phyloP scores from a whole-genome alignment of 768 basidiomycete species.

The Tylopilus sp. region DNA sequence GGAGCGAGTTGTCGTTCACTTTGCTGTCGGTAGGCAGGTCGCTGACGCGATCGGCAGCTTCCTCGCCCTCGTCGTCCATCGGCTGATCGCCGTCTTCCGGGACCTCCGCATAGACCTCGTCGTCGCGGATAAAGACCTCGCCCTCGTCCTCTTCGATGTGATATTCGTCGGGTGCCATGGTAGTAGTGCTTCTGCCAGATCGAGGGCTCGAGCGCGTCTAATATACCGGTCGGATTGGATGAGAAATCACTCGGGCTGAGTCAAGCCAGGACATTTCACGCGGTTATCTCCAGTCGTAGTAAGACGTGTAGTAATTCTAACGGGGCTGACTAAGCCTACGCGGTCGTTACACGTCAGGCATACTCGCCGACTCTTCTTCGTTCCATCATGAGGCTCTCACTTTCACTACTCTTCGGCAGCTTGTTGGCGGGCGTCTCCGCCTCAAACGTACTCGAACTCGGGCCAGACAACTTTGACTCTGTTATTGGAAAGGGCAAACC shows the following conservation, averaged over 20 bases:
- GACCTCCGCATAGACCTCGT: conserved; percentile 65
- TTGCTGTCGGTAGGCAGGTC: conserved; percentile 41
- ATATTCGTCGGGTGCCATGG: conserved; percentile 35
- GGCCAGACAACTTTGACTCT: conserved; percentile 68
- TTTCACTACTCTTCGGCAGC: conserved; percentile 54
- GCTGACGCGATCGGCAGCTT: conserved; percentile 45
- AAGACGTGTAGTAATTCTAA: neutral
- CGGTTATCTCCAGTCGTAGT: too few relatives aligned
- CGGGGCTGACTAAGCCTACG: conserved; percentile 22
- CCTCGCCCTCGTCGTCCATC: conserved; percentile 73
- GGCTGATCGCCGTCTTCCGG: conserved; percentile 61
- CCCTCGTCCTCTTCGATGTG: conserved; percentile 40
- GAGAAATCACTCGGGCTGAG: conserved; percentile 24
- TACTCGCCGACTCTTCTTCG: conserved; percentile 14
- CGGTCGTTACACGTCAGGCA: conserved; percentile 28
- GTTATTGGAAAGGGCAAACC: conserved; percentile 77
- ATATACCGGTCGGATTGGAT: conserved; percentile 7
- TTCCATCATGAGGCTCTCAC: conserved; percentile 53
- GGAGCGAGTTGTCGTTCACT: conserved; percentile 60
- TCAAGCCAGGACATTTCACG: neutral
- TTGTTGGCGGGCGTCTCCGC: conserved; percentile 56
- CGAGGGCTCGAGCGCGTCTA: neutral
- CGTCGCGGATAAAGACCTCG: conserved; percentile 61
- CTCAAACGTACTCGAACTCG: conserved; percentile 84
- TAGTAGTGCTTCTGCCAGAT: conserved; percentile 1